Base-by-base conservation (phyloP, 2,329 filamentous ascomycete genomes). In the Colletotrichum cordylinicola region DNA sequence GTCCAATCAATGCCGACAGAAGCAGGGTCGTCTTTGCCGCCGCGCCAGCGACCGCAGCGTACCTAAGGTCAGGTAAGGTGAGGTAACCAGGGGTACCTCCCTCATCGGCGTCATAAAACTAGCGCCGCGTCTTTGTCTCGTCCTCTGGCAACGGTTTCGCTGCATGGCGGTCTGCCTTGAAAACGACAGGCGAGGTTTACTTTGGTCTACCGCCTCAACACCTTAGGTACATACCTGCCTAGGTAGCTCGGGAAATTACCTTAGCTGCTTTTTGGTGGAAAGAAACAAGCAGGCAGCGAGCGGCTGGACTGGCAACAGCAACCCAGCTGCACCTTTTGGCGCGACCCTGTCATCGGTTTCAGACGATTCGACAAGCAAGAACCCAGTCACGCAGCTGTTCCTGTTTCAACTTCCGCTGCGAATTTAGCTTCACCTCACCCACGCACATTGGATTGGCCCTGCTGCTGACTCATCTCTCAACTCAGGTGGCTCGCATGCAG, bases 381-480 rank as follows among this genome's bases (percentile, higher is more conserved):
- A 62, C 48, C 70, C 15, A 29, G 56, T 33, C 33, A 37, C 29
- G 16, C 18, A 64, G 60, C 64, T 60, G 33, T 24, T 24, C 16
- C 35, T 68, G 35, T 69, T 74, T 76, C 70, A 62, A 70, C 56
- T 27, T 70, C 55, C 56, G 24, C 24, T 27, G 24, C 24, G 48
- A 31, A 60, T 68, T 43, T 43, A 24, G 58, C 48, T 37, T 69
- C 55, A 37, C 9, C 21, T 69, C 24, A 29, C 12, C 33, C 31
- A 56, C 21, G 39, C 43, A n/a, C 43, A 24, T 29, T 43, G n/a
- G 43, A 48, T 61, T 39, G 16, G 27, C 62, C 31, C 37, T 67
- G 43, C 35, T 68, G 70, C 74, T 76, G 74, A 76, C 74, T 76
- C 70, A 74, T 72, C 55, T 31, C 27, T 52, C 33, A 37, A 13